phyloP scores from a whole-genome alignment of 176 grass and related monocot genomes.

The Sorghum bicolor region DNA sequence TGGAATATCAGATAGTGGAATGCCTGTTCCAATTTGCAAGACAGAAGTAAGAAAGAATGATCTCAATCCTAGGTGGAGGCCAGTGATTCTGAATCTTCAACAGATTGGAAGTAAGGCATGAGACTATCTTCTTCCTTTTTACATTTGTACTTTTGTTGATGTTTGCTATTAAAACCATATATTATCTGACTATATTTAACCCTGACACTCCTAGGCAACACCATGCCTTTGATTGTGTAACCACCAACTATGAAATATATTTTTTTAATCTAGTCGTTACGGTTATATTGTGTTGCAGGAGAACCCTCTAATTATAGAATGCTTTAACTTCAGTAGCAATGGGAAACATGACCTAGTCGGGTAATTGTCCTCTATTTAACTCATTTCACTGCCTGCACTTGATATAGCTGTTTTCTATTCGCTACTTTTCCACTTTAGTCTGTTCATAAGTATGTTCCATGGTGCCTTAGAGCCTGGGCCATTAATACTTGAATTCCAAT shows the following conservation, averaged over 20 bases:
- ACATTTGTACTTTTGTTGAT: slow-evolving; percentile 27
- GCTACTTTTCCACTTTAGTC: slow-evolving; percentile 13
- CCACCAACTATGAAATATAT: slow-evolving; percentile 18
- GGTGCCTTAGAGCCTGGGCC: slow-evolving; percentile 29
- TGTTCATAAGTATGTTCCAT: slow-evolving; percentile 22
- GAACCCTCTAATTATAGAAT: slow-evolving; percentile 88
- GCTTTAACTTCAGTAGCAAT: slow-evolving; percentile 89
- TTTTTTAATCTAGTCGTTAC: slow-evolving; percentile 11
- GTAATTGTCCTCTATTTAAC: slow-evolving; percentile 51
- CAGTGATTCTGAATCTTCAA: slow-evolving; percentile 86
- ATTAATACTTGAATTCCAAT: slow-evolving; percentile 41
- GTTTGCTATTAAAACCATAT: neutral
- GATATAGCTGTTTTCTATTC: neutral
- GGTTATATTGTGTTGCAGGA: slow-evolving; percentile 73
- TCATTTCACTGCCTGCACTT: neutral
- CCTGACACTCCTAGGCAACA: neutral
- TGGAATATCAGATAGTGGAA: slow-evolving; percentile 73
- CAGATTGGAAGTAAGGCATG: slow-evolving; percentile 94
- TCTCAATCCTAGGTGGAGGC: slow-evolving; percentile 91
- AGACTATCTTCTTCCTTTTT: slow-evolving; percentile 34
- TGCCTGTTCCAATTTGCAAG: slow-evolving; percentile 88
- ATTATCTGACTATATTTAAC: neutral
- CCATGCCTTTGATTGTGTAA: neutral
- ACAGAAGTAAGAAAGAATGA: slow-evolving; percentile 99
- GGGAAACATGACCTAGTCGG: slow-evolving; percentile 96